Conservation (phyloP, 2,329 filamentous ascomycete genomes). For the Fusarium sp. region DNA sequence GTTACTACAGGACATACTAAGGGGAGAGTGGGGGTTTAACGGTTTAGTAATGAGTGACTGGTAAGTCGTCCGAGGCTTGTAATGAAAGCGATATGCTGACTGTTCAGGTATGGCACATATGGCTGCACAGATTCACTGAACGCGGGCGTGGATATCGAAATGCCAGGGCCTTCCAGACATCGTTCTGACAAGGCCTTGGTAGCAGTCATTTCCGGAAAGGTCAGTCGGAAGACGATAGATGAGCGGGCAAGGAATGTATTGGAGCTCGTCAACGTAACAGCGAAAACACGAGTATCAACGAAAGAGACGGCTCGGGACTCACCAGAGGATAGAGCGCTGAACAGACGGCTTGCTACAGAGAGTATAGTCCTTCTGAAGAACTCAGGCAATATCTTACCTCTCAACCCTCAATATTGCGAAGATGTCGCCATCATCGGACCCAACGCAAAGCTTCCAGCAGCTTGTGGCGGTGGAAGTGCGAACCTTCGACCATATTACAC, state of each 20-base stretch:
- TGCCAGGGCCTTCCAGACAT: constrained; percentile 27
- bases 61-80: neutral
- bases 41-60: constrained; percentile 37
- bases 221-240: neutral
- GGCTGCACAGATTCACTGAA: constrained; percentile 19
- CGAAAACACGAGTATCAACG: constrained; percentile 4
- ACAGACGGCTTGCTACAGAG: constrained; percentile 13
- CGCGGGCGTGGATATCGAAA: constrained; percentile 26
- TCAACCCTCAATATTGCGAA: constrained; percentile 48
- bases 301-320: constrained; percentile 26
- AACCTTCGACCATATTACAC: constrained; percentile 50
- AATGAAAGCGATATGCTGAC: neutral
- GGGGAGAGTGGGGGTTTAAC: constrained; percentile 24
- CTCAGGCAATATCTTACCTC: constrained; percentile 66
- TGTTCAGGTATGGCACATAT: constrained; percentile 24
- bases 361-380: constrained; percentile 76
- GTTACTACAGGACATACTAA: constrained; percentile 13
- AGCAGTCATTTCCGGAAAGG: constrained; percentile 19
- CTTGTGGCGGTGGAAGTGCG: constrained; percentile 53
- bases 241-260: constrained; percentile 17
- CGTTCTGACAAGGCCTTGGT: constrained; percentile 7
- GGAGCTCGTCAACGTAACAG: constrained; percentile 3
- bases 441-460: constrained; percentile 58
- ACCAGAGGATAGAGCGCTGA: constrained; percentile 13
- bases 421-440: constrained; percentile 66